Evolutionary conservation across 2,329 filamentous ascomycete genomes (phyloP), one percentile per base, ranked within the genome.

Genomic region (Xylariaceae sp.): DNA sequence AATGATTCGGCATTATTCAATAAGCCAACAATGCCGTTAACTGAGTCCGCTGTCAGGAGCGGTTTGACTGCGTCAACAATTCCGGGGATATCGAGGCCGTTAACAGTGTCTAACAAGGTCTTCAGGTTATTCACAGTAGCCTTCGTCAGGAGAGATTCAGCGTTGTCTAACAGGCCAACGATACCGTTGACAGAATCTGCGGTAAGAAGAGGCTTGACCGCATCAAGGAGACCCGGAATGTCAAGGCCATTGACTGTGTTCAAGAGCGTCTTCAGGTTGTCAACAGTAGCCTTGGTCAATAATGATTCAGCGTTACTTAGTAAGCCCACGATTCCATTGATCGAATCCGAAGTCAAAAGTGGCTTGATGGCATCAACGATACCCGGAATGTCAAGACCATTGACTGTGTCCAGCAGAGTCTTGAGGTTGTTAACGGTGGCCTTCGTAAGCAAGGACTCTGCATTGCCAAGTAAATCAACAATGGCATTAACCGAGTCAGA

Each of bases 371-470:
- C 62, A 7, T 69, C 60, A 0, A 71, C 44, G 1, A 72, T 49
- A 4, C 60, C 63, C 45, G 66, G 61, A 2, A 72, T 54, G 51
- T 72, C 60, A 10, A 71, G n/a, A n/a, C n/a, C n/a, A n/a, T n/a
- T n/a, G n/a, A n/a, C 58, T 17, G 36, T 55, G 44, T 40, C 14
- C 11, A 49, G 27, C 14, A 44, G 7, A 14, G 14, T 14, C 47
- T 49, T 32, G 11, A 40, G 42, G 11, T 39, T 11, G 18, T 18
- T 39, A 3, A 49, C 47, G n/a, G 42, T 43, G n/a, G 19, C 17
- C 33, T 30, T 15, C 18, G 47, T 44, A 12, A 51, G 39, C 3
- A 51, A 36, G 15, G 14, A n/a, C 18, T 51, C 49, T 9, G 49
- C 49, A 31, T 44, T 47, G 6, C 36, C 39, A 6, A 51, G 15